These are phyloP conservation scores for Corymbia citriodora DNA, from an alignment of 441 rosid genomes.

Conservation along the genomic window DNA sequence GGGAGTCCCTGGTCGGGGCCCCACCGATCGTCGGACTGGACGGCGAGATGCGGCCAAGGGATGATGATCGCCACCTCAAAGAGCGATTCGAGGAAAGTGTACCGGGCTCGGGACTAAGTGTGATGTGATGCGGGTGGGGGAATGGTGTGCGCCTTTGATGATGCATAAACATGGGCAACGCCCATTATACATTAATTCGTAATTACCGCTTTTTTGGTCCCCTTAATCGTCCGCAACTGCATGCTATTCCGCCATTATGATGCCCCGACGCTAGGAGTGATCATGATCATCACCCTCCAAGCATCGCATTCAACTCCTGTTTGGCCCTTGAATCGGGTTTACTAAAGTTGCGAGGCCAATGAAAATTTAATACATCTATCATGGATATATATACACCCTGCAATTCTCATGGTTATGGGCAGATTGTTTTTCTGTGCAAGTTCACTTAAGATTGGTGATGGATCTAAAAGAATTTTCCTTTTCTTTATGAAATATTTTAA, in stretches of 20 bases:
- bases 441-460: fast-evolving
- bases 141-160: neutral
- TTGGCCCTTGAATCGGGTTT: neutral
- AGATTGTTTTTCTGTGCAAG: neutral
- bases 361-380: fast-evolving
- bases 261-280: neutral
- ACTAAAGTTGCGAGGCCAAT: neutral
- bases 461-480: neutral
- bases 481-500: neutral
- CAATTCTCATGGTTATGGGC: fast-evolving
- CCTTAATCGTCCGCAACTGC: neutral
- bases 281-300: neutral
- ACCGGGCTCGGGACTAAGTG: neutral
- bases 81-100: neutral
- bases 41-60: slow-evolving; percentile 26
- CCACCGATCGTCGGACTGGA: slow-evolving; percentile 21
- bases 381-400: too few species aligned
- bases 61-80: slow-evolving; percentile 3
- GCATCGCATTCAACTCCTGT: neutral
- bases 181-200: neutral
- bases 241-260: neutral
- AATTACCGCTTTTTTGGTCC: neutral
- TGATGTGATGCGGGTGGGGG: neutral
- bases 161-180: neutral
- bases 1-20: slow-evolving; percentile 6